A percentile compares a stretch with the other conserved stretches of the same genome.
These are phyloP conservation scores for Nakataea oryzae DNA, from an alignment of 2,329 filamentous ascomycete genomes.

Conservation along the genomic window DNA sequence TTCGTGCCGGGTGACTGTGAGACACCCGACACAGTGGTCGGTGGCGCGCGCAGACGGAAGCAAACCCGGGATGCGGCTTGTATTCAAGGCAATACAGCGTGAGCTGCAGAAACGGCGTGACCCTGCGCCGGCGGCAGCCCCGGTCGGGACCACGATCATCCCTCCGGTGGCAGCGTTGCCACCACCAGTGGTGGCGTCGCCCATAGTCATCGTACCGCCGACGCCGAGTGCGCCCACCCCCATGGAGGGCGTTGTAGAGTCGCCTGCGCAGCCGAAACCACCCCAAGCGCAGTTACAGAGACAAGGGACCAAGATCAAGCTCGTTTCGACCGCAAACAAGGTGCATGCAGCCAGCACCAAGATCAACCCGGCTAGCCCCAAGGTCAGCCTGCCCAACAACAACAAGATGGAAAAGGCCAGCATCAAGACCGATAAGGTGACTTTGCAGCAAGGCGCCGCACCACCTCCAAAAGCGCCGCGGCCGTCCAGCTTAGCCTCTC, in stretches of 20 bases:
- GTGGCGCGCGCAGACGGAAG: slow-evolving; percentile 15
- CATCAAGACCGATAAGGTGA: not conserved
- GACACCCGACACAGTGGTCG: slow-evolving; percentile 35
- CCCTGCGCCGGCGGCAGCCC: not conserved
- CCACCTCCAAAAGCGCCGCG: not conserved
- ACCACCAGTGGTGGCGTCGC: not conserved
- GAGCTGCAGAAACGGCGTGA: slow-evolving; percentile 5
- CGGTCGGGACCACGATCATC: not conserved
- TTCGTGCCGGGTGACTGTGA: slow-evolving; percentile 33
- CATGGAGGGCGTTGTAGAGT: not conserved
- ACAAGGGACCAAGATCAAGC: slow-evolving; percentile 11
- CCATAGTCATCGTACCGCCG: not conserved
- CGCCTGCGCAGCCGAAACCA: not conserved
- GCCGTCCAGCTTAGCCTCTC: slow-evolving; percentile 13
- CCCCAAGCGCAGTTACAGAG: slow-evolving; percentile 6
- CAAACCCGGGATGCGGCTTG: slow-evolving; percentile 2
- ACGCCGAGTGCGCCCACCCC: not conserved
- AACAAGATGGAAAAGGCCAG: slow-evolving; percentile 6
- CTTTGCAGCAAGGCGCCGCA: not conserved
- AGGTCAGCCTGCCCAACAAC: no score
- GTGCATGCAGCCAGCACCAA: no score
- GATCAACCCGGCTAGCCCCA: no score
- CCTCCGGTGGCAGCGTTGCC: not conserved
- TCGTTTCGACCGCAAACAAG: no score
- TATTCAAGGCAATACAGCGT: slow-evolving; percentile 10